These are phyloP conservation scores for Chionographis japonica DNA, from an alignment of 106 monocot species.

Conservation along the genomic window DNA sequence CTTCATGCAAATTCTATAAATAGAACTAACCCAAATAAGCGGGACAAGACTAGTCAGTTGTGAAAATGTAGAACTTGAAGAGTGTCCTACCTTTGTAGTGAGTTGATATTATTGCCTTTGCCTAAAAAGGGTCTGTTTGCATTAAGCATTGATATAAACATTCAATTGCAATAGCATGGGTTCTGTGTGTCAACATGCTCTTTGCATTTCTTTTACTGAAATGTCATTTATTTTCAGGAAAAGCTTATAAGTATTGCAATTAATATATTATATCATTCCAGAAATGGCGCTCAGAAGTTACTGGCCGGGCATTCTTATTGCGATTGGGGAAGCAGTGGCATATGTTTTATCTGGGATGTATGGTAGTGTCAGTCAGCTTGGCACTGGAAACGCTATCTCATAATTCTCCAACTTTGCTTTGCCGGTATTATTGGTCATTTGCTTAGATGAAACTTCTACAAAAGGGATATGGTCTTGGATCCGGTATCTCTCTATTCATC, in stretches of 20 bases:
- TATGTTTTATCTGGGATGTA: slow-evolving; percentile 76
- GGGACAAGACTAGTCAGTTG: too few relatives aligned
- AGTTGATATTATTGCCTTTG: too few relatives aligned
- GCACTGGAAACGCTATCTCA: slow-evolving; percentile 54
- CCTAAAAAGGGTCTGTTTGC: too few relatives aligned
- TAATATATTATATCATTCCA: too few relatives aligned
- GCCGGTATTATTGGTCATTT: slow-evolving; percentile 72
- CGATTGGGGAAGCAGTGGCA: slow-evolving; percentile 62
- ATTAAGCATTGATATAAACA: too few relatives aligned
- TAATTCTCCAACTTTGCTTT: slow-evolving; percentile 60
- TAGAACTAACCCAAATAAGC: too few relatives aligned
- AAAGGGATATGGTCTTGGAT: slow-evolving; percentile 74
- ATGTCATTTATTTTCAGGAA: too few relatives aligned
- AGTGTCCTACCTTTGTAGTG: too few relatives aligned
- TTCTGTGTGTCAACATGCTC: too few relatives aligned
- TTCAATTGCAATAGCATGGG: neutral
- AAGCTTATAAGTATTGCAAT: too few relatives aligned
- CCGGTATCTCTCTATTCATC: slow-evolving; percentile 57
- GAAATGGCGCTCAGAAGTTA: slow-evolving; percentile 69
- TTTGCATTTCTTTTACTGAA: neutral
- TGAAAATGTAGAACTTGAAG: too few relatives aligned
- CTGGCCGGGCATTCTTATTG: slow-evolving; percentile 65
- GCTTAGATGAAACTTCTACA: slow-evolving; percentile 61
- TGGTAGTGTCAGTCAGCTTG: slow-evolving; percentile 54
- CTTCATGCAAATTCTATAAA: too few relatives aligned